These are phyloP conservation scores for Microbotryomycetes sp. DNA, from an alignment of 1,284 basidiomycete species.

Conservation along the genomic window DNA sequence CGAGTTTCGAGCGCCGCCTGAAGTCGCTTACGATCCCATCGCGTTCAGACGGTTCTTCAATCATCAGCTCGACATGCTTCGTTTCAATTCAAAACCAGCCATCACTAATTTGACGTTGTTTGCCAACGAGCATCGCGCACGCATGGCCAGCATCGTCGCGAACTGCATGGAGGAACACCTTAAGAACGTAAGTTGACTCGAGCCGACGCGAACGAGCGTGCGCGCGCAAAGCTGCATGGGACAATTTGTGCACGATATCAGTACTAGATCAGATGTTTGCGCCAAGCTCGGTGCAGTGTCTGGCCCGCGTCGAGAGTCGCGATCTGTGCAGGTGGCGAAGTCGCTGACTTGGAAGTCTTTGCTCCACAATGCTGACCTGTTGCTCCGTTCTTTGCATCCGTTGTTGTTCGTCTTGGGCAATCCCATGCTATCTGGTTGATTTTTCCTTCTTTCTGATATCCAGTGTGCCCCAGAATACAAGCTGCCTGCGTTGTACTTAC, in stretches of 20 bases:
- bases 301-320: neutral
- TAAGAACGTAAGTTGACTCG: slow-evolving; percentile 51
- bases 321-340: too few species aligned
- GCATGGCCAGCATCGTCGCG: slow-evolving; percentile 70
- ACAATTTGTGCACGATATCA: too few species aligned
- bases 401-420: too few species aligned
- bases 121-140: slow-evolving; percentile 74
- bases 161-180: slow-evolving; percentile 86
- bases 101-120: slow-evolving; percentile 93
- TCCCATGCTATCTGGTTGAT: too few species aligned
- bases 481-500: slow-evolving; percentile 85
- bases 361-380: too few species aligned
- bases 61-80: slow-evolving; percentile 71
- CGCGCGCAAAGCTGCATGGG: too few species aligned
- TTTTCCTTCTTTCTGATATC: too few species aligned
- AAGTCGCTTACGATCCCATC: slow-evolving; percentile 47
- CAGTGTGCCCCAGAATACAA: slow-evolving; percentile 64
- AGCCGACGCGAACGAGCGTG: too few species aligned
- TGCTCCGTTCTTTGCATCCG: too few species aligned
- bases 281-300: neutral
- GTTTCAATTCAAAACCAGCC: slow-evolving; percentile 90
- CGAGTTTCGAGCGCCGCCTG: slow-evolving; percentile 24
- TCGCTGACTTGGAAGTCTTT: too few species aligned
- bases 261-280: too few species aligned
- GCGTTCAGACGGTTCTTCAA: slow-evolving; percentile 58